These are phyloP conservation scores for Xylaria multiplex DNA, from an alignment of 2,329 filamentous ascomycete species.

Conservation along the genomic window DNA sequence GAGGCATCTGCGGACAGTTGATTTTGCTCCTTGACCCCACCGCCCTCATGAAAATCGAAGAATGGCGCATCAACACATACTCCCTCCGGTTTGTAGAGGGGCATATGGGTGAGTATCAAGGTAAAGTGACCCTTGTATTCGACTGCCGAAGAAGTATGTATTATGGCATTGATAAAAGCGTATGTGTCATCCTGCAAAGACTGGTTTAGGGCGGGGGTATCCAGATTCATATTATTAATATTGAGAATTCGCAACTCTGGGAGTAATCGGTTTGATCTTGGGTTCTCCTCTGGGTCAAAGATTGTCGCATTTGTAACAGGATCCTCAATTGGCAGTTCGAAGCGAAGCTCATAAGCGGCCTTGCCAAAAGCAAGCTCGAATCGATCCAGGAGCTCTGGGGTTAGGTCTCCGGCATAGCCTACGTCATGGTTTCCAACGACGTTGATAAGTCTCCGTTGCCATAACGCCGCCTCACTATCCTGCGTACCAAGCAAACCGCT, in stretches of 20 bases:
- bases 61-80: slow-evolving; percentile 86
- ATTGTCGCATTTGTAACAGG: slow-evolving; percentile 54
- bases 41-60: slow-evolving; percentile 80
- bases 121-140: slow-evolving; percentile 75
- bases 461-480: slow-evolving; percentile 62
- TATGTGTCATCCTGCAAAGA: slow-evolving; percentile 81
- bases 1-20: slow-evolving; percentile 80
- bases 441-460: slow-evolving; percentile 85
- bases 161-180: slow-evolving; percentile 76
- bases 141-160: slow-evolving; percentile 70
- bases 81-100: slow-evolving; percentile 83
- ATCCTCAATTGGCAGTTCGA: slow-evolving; percentile 63
- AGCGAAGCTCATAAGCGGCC: slow-evolving; percentile 89
- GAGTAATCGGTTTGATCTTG: slow-evolving; percentile 58
- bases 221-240: slow-evolving; percentile 93
- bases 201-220: slow-evolving; percentile 76
- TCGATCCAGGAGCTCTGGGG: slow-evolving; percentile 75
- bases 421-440: slow-evolving; percentile 96
- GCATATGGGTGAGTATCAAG: slow-evolving; percentile 89
- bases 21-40: slow-evolving; percentile 89
- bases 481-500: slow-evolving; percentile 60
- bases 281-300: slow-evolving; percentile 55
- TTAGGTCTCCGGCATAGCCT: slow-evolving; percentile 93
- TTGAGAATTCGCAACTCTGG: slow-evolving; percentile 85
- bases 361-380: slow-evolving; percentile 89